phyloP scores from a whole-genome alignment of 805 yeast species.

The Tetrapisispora fleetii region DNA sequence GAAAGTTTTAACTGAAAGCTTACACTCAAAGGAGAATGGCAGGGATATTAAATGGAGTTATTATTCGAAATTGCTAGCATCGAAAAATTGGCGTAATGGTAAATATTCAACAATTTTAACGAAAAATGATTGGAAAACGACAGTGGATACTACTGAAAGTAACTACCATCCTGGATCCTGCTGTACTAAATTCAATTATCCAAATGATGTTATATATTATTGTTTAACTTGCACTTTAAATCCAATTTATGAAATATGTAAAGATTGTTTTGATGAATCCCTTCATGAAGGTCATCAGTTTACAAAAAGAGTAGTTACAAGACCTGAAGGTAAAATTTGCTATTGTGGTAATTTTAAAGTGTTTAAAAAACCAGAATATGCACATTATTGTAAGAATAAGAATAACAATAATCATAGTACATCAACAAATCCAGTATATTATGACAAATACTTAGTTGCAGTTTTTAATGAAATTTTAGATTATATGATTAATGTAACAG shows the following conservation, averaged over 20 bases:
- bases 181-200: constrained; percentile 22
- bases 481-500: constrained; percentile 9
- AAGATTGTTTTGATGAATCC: constrained; percentile 59
- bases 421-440: not conserved
- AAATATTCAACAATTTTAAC: constrained; percentile 10
- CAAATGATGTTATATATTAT: constrained; percentile 24
- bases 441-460: constrained; percentile 2
- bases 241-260: constrained; percentile 42
- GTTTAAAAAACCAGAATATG: constrained; percentile 13
- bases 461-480: constrained; percentile 17
- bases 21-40: constrained; percentile 5
- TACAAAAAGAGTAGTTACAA: constrained; percentile 18
- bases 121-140: constrained; percentile 12
- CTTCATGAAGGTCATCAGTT: constrained; percentile 57
- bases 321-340: constrained; percentile 27
- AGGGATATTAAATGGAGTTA: constrained; percentile 18
- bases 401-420: constrained; percentile 8
- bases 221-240: constrained; percentile 27
- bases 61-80: constrained; percentile 9
- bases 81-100: constrained; percentile 16
- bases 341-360: constrained; percentile 26
- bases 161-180: constrained; percentile 18
- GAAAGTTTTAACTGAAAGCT: constrained; percentile 16
- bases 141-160: not conserved
- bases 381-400: constrained; percentile 15